These are phyloP conservation scores for Trichosporon sp. DNA, from an alignment of 1,284 basidiomycete species.

Conservation along the genomic window DNA sequence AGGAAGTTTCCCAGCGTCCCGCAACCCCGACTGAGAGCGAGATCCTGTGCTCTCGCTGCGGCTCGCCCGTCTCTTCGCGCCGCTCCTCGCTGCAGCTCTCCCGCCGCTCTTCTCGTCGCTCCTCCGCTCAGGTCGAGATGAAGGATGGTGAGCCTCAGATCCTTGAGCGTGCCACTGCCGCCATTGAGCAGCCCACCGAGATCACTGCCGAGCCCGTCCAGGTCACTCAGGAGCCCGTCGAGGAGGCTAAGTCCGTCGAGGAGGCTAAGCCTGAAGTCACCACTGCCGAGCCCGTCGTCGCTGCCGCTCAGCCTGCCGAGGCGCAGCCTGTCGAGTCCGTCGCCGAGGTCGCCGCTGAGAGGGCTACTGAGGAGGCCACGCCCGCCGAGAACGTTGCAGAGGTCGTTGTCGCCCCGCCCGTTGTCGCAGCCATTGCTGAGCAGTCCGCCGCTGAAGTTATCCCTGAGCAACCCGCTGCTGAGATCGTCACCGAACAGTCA, in stretches of 20 bases:
- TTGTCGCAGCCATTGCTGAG: too few relatives aligned
- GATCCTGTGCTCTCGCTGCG: background rate
- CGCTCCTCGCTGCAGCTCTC: background rate
- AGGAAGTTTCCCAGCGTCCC: background rate
- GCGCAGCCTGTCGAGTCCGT: background rate
- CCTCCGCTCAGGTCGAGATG: background rate
- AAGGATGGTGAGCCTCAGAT: background rate
- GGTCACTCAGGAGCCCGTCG: background rate
- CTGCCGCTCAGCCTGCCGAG: background rate
- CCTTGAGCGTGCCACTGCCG: background rate
- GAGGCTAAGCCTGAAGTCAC: background rate
- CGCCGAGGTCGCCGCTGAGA: background rate
- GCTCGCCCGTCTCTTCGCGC: background rate
- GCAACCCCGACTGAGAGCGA: background rate
- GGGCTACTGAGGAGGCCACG: background rate
- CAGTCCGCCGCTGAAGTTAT: background rate
- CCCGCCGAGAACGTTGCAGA: background rate
- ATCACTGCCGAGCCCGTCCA: background rate
- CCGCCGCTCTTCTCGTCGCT: background rate
- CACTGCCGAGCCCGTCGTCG: background rate
- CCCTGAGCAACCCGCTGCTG: background rate
- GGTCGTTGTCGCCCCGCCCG: too few relatives aligned
- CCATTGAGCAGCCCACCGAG: background rate
- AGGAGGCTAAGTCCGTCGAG: background rate
- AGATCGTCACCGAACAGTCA: background rate